A percentile compares a stretch with the other conserved stretches of the same genome.
Evolutionary conservation across 2,329 filamentous ascomycete genomes (phyloP).

Genomic region (Pseudocercospora pini-densiflorae): DNA sequence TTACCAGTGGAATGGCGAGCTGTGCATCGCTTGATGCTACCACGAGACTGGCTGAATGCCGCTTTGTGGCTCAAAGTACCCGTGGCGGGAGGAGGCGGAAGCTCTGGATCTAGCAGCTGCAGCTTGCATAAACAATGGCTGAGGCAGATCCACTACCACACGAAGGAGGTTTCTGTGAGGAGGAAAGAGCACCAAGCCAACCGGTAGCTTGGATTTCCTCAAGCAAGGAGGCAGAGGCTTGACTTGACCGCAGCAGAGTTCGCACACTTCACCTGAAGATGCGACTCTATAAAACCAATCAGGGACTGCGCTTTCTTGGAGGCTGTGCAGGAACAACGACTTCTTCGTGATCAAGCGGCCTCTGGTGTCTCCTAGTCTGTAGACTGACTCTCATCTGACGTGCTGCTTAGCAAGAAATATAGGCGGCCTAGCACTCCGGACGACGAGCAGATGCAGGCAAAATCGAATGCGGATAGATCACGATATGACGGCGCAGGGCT

Average conservation of each 20-base stretch:
- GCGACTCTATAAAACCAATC: neutral
- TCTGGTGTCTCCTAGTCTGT: neutral
- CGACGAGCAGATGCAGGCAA: too few relatives aligned
- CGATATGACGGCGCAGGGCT: too few relatives aligned
- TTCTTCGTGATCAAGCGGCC: neutral
- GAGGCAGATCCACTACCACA: neutral
- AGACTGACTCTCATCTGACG: neutral
- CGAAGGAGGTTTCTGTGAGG: neutral
- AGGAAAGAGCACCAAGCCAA: too few relatives aligned
- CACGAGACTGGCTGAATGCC: constrained; percentile 1
- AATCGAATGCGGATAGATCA: too few relatives aligned
- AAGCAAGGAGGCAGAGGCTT: constrained; percentile 6
- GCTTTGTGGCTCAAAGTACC: constrained; percentile 3
- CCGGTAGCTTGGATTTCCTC: neutral
- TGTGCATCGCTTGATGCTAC: constrained; percentile 4
- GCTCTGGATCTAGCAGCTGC: neutral
- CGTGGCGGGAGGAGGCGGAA: neutral
- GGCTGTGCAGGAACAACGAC: neutral
- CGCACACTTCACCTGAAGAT: neutral
- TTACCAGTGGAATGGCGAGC: neutral
- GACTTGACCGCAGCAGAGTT: constrained; percentile 1
- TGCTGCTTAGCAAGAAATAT: neutral
- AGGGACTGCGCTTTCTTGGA: neutral
- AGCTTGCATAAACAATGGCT: neutral
- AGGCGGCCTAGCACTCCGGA: neutral